Conservation (phyloP, 2,329 filamentous ascomycete genomes). For the Pyrenochaeta sp. region DNA sequence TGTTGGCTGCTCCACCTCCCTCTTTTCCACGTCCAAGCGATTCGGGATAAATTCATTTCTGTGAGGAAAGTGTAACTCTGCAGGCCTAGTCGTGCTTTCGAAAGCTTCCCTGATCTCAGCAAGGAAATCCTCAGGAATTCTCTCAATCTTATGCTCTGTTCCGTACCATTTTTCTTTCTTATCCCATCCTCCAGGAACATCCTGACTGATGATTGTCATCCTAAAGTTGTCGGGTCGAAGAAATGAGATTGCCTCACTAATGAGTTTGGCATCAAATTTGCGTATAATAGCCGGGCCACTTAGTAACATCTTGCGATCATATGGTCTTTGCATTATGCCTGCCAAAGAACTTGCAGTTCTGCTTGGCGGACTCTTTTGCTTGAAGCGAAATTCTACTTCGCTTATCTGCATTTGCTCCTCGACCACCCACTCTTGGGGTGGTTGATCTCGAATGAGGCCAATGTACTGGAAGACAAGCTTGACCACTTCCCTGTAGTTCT, state of each 20-base stretch:
- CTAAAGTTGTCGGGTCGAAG: constrained; percentile 90
- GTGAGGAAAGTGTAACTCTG: constrained; percentile 84
- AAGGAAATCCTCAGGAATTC: constrained; percentile 79
- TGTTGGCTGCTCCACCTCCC: constrained; percentile 79
- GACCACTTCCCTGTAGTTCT: constrained; percentile 81
- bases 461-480: constrained; percentile 93
- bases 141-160: constrained; percentile 87
- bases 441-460: constrained; percentile 79
- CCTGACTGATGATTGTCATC: constrained; percentile 82
- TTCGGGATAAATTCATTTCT: constrained; percentile 96
- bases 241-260: constrained; percentile 75
- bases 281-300: constrained; percentile 80
- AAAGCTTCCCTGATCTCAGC: constrained; percentile 73
- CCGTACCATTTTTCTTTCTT: constrained; percentile 97
- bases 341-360: constrained; percentile 87
- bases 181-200: constrained; percentile 84
- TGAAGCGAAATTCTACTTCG: constrained; percentile 94
- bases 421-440: constrained; percentile 92
- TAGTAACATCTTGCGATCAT: constrained; percentile 86
- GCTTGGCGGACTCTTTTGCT: constrained; percentile 89
- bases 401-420: constrained; percentile 89
- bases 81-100: constrained; percentile 67
- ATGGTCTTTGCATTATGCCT: constrained; percentile 88
- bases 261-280: constrained; percentile 80
- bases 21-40: constrained; percentile 93